Base-by-base conservation (phyloP, 2,329 filamentous ascomycete species). In the Aspergillus chevalieri region DNA sequence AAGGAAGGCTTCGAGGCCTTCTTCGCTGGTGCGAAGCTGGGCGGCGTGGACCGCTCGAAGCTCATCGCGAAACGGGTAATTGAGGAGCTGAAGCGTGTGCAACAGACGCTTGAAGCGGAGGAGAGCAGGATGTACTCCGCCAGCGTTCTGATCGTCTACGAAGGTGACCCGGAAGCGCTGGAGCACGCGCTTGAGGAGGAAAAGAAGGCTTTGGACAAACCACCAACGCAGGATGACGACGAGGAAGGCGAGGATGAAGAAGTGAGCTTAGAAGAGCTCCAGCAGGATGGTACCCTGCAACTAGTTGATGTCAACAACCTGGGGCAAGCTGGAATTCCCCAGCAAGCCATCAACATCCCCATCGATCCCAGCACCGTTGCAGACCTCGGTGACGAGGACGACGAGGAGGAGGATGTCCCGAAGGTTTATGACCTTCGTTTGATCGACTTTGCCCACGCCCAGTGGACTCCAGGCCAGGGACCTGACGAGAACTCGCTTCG, bases 361-460 rank as follows among this genome's bases (percentile, higher is more conserved):
- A 57, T 68, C 39, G 66, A 66, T 33, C 59, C 66, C 6, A 60
- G 67, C 45, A 65, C 61, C 3, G 67, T 72, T 28, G 71, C 73
- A n/a, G 74, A 74, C 8, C 70, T 78, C 1, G 74, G 74, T 2
- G 38, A 41, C 17, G 74, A 76, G 1, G 74, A 76, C 0, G 78
- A 82, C 0, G 79, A 83, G 1, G 79, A 82, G 2, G 75, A 76
- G 49, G 67, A 72, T 52, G 64, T 67, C 9, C 86, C 86, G 0
- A 84, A 84, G 59, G 81, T 95, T 41, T 89, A 86, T 61, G 80
- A 83, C 10, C 77, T 96, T 45, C 93, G 92, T 65, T 78, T 98
- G 55, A 98, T 98, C 59, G 93, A 98, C 68, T 98, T 98, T 77
- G 93, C 93, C 1, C 93, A 98, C 69, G 93, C 93, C 9, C 73